Base-by-base conservation (phyloP, 345 rosid species). In the Citrus unshiu region DNA sequence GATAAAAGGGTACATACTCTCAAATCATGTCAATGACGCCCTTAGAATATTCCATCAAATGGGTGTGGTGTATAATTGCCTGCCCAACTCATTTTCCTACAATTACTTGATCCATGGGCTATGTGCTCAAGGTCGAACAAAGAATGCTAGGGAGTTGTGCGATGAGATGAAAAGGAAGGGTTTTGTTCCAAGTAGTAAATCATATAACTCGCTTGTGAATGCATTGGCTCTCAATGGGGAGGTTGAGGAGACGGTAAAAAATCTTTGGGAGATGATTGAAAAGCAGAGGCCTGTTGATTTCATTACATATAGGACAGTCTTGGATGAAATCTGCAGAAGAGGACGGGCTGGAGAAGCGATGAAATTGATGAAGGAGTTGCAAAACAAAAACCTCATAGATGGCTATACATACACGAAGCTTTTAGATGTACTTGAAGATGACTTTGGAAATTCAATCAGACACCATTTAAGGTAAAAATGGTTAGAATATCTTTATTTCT, bases 11-110 rank as follows among this genome's bases (percentile, higher is more conserved):
- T 95, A 89, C 6, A 93, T 93, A 69, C 92, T 95, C 37, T 91
- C 98, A 4, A 93, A 92, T 70, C 98, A 93, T 61, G 93, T 95
- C 27, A 95, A 95, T 61, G 98, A 95, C 82, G 98, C 98, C 64
- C 85, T 95, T 32, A 90, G 98, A 74, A 86, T 93, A 81, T 95
- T 95, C 84, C 98, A 95, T 32, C 98, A 95, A 65, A 93, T 95
- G 95, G 92, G 86, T 56, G 90, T 84, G 46, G 90, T 92, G 24
- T 95, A 95, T 64, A 77, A 81, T 35, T 92, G 96, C 74, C 60
- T 39, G 80, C 98, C 98, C 4, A 95, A 92, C 77, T 84, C 96
- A 49, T 93, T 84, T 77, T 89, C 98, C 10, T 93, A 92, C 71
- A 93, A 92, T 84, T 92, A 91, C 89, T 77, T 95, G 79, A 89